Base-by-base conservation (phyloP, 495 filamentous ascomycete genomes). In the Talaromyces wortmannii region DNA sequence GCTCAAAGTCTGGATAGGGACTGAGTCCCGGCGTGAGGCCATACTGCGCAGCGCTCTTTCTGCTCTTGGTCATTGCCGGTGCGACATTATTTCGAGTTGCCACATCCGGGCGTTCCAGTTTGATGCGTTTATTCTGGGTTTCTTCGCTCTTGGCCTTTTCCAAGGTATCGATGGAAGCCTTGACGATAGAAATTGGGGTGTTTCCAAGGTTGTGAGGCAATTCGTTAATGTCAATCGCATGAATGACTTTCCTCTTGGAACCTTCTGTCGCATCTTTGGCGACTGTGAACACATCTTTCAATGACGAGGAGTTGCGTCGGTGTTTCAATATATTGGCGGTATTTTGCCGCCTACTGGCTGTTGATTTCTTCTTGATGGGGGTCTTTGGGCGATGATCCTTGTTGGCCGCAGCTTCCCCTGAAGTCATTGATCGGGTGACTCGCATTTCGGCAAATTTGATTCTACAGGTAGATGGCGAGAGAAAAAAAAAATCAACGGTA, bases 1-100 rank as follows among this genome's bases (percentile, higher is more conserved):
- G 81, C 4, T 63, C 51, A 64, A 81, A 86, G 23, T 86, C 75
- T 0, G 89, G 88, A 60, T 87, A 97, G 0, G 92, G 94, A 8
- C 64, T 74, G 30, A 58, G 42, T 7, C 78, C 77, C 6, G 73
- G 72, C 0, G 67, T 75, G 13, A 78, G 64, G 13, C 71, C 65
- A 47, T 78, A 79, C 55, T 56, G 66, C 67, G 31, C 47, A 12
- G 52, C 60, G 63, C 31, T 48, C 55, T 32, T 57, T 52, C 18
- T 59, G 48, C 23, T 48, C 46, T 47, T 57, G 30, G 2, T 47
- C 18, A 29, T 56, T 31, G 10, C 31, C 12, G 7, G 17, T n/a
- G 12, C 16, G 31, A 36, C n/a, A 32, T 40, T 42, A 6, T 48
- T 50, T 33, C 18, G 36, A 29, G 32, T 17, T 36, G 13, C 4